A percentile compares a stretch with the other conserved stretches of the same genome.
These are phyloP conservation scores for Eurotiales sp. DNA, from an alignment of 2,329 filamentous ascomycete genomes.

Conservation along the genomic window DNA sequence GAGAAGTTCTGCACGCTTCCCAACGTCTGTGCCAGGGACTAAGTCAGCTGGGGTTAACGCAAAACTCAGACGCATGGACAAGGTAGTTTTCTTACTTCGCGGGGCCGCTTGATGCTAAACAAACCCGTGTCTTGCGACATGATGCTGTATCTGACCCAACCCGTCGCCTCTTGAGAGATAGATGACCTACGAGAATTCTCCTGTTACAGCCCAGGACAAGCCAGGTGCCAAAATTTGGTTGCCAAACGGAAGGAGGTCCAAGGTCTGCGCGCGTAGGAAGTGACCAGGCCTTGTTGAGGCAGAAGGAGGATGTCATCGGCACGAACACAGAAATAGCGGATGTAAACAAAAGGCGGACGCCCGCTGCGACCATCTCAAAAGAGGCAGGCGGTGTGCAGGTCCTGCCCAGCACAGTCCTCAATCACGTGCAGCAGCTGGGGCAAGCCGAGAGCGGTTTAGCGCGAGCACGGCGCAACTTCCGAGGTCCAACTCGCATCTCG, in stretches of 20 bases:
- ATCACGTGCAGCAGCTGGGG: slow-evolving; percentile 25
- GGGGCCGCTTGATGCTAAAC: slow-evolving; percentile 86
- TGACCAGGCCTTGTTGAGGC: no score
- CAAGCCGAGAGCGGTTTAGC: slow-evolving; percentile 15
- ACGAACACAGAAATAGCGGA: slow-evolving; percentile 16
- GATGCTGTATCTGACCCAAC: slow-evolving; percentile 31
- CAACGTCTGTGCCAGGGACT: slow-evolving; percentile 58
- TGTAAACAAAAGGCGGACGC: slow-evolving; percentile 34
- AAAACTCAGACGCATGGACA: not conserved
- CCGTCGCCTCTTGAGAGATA: not conserved
- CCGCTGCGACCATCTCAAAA: not conserved
- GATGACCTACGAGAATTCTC: not conserved
- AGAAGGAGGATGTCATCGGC: not conserved
- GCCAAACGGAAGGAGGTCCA: not conserved
- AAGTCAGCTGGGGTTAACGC: slow-evolving; percentile 18
- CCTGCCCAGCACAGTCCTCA: slow-evolving; percentile 23
- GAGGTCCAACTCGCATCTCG: slow-evolving; percentile 29
- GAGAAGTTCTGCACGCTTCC: slow-evolving; percentile 79
- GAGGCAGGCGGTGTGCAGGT: slow-evolving; percentile 28
- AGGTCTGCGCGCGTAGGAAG: not conserved
- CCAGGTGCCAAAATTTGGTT: not conserved
- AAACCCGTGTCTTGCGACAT: slow-evolving; percentile 87
- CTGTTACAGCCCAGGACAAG: not conserved
- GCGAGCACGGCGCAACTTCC: slow-evolving; percentile 28
- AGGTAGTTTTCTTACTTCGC: slow-evolving; percentile 64